Evolutionary conservation across 305 asterid species (phyloP), one percentile per base, ranked within the genome.

Genomic region (Solanum hybrid): DNA sequence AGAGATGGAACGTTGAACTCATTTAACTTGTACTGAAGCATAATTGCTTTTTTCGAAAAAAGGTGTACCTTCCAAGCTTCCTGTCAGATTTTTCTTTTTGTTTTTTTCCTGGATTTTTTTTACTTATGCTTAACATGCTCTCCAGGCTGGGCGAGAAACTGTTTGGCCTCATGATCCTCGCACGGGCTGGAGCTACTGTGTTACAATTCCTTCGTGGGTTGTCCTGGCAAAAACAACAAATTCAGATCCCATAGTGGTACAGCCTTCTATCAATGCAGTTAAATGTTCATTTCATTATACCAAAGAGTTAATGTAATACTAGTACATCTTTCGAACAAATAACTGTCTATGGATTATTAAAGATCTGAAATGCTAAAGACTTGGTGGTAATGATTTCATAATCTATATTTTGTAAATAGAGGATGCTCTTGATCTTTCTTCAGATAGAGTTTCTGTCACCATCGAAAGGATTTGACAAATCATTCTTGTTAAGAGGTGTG

Each of bases 141-240:
- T 90, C 92, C 94, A 97, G 99, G 95, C 94, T 74, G 99, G 98
- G 77, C 92, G 94, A 89, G 98, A 95, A 88, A 97, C 98, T 89
- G 92, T 96, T 89, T 97, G 99, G 99, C 99, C 98, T 61, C 98
- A 97, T 91, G 99, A 97, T 92, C 99, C 98, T 90, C 96, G 91
- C 80, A 90, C 98, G 8, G 99, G 99, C 46, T 97, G 99, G 99
- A 96, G 99, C 95, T 97, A 95, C 92, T 97, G 99, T 80, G 93
- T 97, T 88, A 94, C 95, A 67, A 91, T 97, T 91, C 99, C 99
- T 78, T 97, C 99, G 80, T 97, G 99, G 99, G 96, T 95, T 86
- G 95, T 95, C 90, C 97, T 95, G 90, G 98, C 99, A 86, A 97
- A 97, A 91, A 94, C 99, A 33, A 94, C 92, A 93, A 98, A 97